phyloP scores from a whole-genome alignment of 148 eudicot genomes.

The Chenopodium suecicum region DNA sequence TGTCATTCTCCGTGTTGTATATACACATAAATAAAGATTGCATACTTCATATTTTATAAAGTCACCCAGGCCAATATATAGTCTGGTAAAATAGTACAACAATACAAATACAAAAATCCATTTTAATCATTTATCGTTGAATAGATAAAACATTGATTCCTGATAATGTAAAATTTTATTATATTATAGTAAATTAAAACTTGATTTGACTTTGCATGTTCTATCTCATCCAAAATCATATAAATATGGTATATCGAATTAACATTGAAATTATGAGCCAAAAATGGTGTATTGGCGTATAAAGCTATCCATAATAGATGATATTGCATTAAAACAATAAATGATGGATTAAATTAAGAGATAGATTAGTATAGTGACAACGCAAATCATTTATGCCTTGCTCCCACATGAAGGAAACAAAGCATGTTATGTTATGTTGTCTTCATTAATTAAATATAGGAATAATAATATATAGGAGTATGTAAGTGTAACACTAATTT shows the following conservation, averaged over 20 bases:
- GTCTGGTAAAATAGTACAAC: too few relatives aligned
- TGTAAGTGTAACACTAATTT: not conserved
- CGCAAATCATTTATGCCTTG: conserved; percentile 38
- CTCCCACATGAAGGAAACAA: conserved; percentile 44
- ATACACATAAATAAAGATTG: too few relatives aligned
- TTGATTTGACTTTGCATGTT: too few relatives aligned
- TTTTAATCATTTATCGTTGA: too few relatives aligned
- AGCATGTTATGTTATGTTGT: conserved; percentile 39
- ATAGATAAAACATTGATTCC: too few relatives aligned
- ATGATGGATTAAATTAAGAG: not conserved
- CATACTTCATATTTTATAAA: too few relatives aligned
- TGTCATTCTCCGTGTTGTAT: too few relatives aligned
- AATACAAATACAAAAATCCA: too few relatives aligned
- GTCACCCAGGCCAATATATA: too few relatives aligned
- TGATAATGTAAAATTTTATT: too few relatives aligned
- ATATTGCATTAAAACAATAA: not conserved
- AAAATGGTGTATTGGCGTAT: not conserved
- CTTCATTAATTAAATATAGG: conserved; percentile 17
- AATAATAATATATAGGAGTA: not conserved
- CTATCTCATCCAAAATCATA: not conserved
- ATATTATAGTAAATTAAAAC: not conserved
- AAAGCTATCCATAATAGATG: not conserved
- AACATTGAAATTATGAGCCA: not conserved
- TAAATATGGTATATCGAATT: not conserved
- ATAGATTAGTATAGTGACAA: conserved; percentile 25